phyloP scores from a whole-genome alignment of 257 asterid genomes.

The Solanum sejunctum region DNA sequence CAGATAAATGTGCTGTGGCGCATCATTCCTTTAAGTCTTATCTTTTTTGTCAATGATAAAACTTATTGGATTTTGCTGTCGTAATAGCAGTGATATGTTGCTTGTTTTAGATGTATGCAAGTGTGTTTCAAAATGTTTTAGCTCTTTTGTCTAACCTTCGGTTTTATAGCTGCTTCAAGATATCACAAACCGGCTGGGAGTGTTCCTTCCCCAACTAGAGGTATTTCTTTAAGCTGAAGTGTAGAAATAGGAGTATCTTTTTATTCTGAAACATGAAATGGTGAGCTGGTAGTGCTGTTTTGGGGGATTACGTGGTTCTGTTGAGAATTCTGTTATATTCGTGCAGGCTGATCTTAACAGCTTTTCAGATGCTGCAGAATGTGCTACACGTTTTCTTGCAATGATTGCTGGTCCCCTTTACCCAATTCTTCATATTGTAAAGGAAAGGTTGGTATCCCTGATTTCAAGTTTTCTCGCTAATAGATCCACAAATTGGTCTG shows the following conservation, averaged over 20 bases:
- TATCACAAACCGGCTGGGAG: constrained; percentile 62
- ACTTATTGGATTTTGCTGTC: not conserved
- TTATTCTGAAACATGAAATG: not conserved
- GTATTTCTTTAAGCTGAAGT: constrained; percentile 23
- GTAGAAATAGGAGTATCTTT: constrained; percentile 5
- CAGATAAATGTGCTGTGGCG: not conserved
- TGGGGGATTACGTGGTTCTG: not conserved
- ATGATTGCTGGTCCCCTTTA: constrained; percentile 92
- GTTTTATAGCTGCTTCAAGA: constrained; percentile 77
- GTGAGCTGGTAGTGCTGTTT: not conserved
- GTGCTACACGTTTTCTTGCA: constrained; percentile 73
- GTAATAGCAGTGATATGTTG: not conserved
- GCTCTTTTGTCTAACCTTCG: constrained; percentile 26
- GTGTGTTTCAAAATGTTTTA: not conserved
- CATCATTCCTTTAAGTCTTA: not conserved
- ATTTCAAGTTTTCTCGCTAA: not conserved
- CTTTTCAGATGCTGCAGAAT: constrained; percentile 77
- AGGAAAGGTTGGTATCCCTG: constrained; percentile 64
- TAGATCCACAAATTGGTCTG: not conserved
- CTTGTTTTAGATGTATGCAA: not conserved
- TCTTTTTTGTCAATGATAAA: not conserved
- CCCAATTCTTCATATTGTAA: constrained; percentile 72
- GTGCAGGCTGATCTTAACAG: constrained; percentile 79
- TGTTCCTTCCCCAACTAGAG: constrained; percentile 94
- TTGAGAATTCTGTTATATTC: constrained; percentile 8